Evolutionary conservation across 768 basidiomycete genomes (phyloP), one percentile per base, ranked within the genome.

Genomic region (Mycena kentingensis): DNA sequence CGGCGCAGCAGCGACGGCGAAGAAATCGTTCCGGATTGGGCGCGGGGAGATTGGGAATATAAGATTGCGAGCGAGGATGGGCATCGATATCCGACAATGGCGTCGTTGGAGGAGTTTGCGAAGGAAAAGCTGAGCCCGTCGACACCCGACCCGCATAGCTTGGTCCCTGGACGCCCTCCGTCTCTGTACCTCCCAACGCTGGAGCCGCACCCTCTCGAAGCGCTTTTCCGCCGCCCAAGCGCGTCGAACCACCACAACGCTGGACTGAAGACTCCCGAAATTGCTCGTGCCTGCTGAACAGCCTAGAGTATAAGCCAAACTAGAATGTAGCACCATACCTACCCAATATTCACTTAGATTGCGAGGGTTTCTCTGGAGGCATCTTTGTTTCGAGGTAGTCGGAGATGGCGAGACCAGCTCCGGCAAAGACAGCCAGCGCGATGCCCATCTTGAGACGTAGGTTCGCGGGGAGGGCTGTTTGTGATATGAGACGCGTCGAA

Each of bases 1-100:
- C 13, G 21, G 18, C 37, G 37, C 15, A 66, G 65, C 58, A 66
- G 65, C 41, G 63, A 63, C 6, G 74, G 68, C 27, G 87, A 88
- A 65, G 76, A 79, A 49, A 67, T 88, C 67, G 72, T 85, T 25
- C 80, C 81, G 0, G 87, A 89, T 69, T 83, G 81, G 78, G 76
- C 81, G 62, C 80, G 78, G 54, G 71, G 78, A 43, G 78, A 73
- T 60, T 87, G 84, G 83, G 79, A 83, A 59, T 71, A 77, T 62
- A 75, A 72, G 63, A 55, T 79, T 44, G 75, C 75, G 19, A 74
- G 64, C 48, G 75, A 77, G 51, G 74, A 75, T 32, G 75, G 77
- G 19, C 75, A 78, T 59, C 65, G 77, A 42, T 81, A 80, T 61
- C 77, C 76, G 11, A 73, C 77, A 18, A 57, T 76, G 35, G 55